A percentile compares a stretch with the other conserved stretches of the same genome.
phyloP scores from a whole-genome alignment of 805 yeast species.

The Isabelozyma gotoi region DNA sequence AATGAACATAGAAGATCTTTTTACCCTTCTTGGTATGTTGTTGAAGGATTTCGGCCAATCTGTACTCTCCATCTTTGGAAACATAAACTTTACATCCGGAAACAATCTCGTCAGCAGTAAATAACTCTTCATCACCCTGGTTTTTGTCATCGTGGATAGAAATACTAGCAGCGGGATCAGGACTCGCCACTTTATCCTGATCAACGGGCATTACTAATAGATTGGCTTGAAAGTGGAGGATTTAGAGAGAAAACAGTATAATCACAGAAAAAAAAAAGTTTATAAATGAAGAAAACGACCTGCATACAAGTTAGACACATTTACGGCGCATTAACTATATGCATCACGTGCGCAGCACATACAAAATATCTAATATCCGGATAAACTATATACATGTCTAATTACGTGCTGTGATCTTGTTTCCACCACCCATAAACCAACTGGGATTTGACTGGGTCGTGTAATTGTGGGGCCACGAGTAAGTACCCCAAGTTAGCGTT shows the following conservation, averaged over 20 bases:
- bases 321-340: no score
- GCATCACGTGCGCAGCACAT: neutral
- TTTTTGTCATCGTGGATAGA: conserved; percentile 8
- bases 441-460: neutral
- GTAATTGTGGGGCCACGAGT: conserved; percentile 20
- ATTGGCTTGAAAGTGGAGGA: neutral
- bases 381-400: neutral
- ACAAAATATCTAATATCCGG: neutral
- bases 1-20: conserved; percentile 87
- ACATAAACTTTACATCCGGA: conserved; percentile 84
- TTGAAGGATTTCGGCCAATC: conserved; percentile 85
- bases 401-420: conserved; percentile 1
- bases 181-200: conserved; percentile 6
- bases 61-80: conserved; percentile 72
- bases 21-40: conserved; percentile 73
- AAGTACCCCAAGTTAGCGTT: conserved; percentile 39
- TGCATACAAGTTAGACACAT: neutral
- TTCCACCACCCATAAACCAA: neutral
- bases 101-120: conserved; percentile 49
- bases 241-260: no score
- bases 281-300: neutral
- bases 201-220: conserved; percentile 13
- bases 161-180: conserved; percentile 10
- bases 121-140: conserved; percentile 9
- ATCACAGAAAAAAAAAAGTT: neutral